These are phyloP conservation scores for Aphanomyces astaci DNA, from an alignment of 352 stramenopile species.

Conservation along the genomic window DNA sequence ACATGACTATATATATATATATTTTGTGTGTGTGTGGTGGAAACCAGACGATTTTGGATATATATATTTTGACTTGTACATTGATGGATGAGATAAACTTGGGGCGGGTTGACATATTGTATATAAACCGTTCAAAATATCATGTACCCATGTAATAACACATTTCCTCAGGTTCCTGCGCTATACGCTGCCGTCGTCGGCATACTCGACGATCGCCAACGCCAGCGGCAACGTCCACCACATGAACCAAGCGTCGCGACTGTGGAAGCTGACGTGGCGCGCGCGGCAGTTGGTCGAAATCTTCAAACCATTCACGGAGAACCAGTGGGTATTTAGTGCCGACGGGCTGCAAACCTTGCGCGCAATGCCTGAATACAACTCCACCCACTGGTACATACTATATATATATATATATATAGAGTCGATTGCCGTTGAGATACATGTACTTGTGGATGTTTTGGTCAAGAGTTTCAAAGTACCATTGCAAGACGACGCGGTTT, in stretches of 20 bases:
- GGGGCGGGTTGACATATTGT: too few relatives aligned
- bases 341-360: slow-evolving; percentile 32
- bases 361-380: slow-evolving; percentile 4
- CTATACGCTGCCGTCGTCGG: slow-evolving; percentile 71
- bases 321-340: slow-evolving; percentile 71
- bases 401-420: too few relatives aligned
- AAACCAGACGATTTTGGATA: too few relatives aligned
- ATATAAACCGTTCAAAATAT: too few relatives aligned
- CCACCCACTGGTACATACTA: slow-evolving; percentile 8
- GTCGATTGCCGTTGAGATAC: too few relatives aligned
- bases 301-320: slow-evolving; percentile 84
- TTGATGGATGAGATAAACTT: too few relatives aligned
- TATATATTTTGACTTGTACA: too few relatives aligned
- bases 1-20: background rate
- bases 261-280: slow-evolving; percentile 71
- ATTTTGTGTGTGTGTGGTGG: too few relatives aligned
- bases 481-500: too few relatives aligned
- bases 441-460: too few relatives aligned
- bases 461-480: too few relatives aligned
- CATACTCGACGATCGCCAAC: slow-evolving; percentile 70
- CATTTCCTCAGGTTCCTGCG: slow-evolving; percentile 51
- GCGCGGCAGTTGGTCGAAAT: slow-evolving; percentile 65
- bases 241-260: slow-evolving; percentile 52
- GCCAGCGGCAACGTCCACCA: slow-evolving; percentile 49
- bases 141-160: too few relatives aligned